phyloP scores from a whole-genome alignment of 1,139 yeast genomes.

The Kodamaea ohmeri region DNA sequence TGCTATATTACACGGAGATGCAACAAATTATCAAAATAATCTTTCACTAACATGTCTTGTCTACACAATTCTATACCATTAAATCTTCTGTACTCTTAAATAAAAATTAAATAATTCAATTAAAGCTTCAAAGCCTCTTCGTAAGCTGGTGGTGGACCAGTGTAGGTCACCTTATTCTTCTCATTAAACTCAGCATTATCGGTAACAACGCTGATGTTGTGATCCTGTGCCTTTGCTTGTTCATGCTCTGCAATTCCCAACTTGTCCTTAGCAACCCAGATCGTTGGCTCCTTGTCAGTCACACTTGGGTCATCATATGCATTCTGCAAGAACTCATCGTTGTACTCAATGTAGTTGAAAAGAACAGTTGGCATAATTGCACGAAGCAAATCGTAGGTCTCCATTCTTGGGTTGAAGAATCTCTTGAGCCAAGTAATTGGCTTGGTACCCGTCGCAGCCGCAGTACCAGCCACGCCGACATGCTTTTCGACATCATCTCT shows the following conservation, averaged over 20 bases:
- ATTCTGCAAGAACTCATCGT: constrained; percentile 36
- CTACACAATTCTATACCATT: too few relatives aligned
- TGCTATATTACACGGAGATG: too few relatives aligned
- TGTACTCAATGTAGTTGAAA: constrained; percentile 44
- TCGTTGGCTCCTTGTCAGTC: constrained; percentile 56
- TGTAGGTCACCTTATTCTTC: constrained; percentile 50
- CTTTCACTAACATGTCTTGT: too few relatives aligned
- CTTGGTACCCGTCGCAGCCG: constrained; percentile 12
- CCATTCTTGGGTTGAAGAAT: constrained; percentile 41
- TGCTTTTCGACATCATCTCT: background rate
- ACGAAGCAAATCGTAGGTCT: constrained; percentile 40
- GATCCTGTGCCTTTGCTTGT: constrained; percentile 54
- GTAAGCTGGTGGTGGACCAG: constrained; percentile 64
- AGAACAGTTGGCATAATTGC: constrained; percentile 38
- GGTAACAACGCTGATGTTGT: constrained; percentile 57
- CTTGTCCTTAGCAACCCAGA: constrained; percentile 70
- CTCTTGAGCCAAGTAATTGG: constrained; percentile 32
- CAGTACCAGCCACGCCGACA: constrained; percentile 12
- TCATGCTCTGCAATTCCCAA: constrained; percentile 66
- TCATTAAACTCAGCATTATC: constrained; percentile 55
- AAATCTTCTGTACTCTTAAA: background rate
- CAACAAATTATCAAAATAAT: too few relatives aligned
- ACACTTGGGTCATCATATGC: constrained; percentile 73
- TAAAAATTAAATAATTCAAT: background rate
- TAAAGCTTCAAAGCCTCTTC: constrained; percentile 44